phyloP scores from a whole-genome alignment of 257 asterid species.

The Rauvolfia tetraphylla region DNA sequence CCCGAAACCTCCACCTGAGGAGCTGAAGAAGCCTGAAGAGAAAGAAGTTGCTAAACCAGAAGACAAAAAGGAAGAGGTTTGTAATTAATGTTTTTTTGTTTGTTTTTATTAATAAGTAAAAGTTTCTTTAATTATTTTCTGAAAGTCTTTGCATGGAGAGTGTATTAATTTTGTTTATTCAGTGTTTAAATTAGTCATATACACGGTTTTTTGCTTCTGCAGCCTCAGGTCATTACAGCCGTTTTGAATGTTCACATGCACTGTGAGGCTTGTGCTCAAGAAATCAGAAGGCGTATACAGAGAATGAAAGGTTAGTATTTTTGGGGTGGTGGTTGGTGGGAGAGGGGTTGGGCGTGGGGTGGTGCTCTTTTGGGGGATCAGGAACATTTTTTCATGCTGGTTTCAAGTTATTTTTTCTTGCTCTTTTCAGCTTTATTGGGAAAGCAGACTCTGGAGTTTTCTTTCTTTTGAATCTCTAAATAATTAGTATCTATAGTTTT shows the following conservation, averaged over 20 bases:
- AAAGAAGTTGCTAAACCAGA: slow-evolving; percentile 45
- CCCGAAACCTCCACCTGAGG: slow-evolving; percentile 54
- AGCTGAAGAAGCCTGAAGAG: slow-evolving; percentile 49
- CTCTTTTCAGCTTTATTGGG: slow-evolving; percentile 48
- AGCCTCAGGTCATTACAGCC: slow-evolving; percentile 56
- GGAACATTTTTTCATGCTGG: background rate
- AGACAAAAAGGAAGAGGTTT: slow-evolving; percentile 73
- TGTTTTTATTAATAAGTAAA: too few relatives aligned
- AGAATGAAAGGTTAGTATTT: slow-evolving; percentile 62
- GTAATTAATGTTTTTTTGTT: too few relatives aligned
- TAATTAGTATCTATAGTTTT: too few relatives aligned
- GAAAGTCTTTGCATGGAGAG: too few relatives aligned
- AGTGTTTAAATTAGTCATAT: too few relatives aligned
- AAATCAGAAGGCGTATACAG: slow-evolving; percentile 68
- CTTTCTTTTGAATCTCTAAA: slow-evolving; percentile 35
- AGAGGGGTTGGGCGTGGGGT: too few relatives aligned
- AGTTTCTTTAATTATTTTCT: too few relatives aligned
- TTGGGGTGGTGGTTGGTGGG: background rate
- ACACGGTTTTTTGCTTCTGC: too few relatives aligned
- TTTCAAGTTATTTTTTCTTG: slow-evolving; percentile 25
- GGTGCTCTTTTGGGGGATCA: too few relatives aligned
- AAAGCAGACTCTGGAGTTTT: slow-evolving; percentile 20
- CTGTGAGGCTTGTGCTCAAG: slow-evolving; percentile 97
- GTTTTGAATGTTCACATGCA: slow-evolving; percentile 89
- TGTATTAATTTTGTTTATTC: too few relatives aligned